Evolutionary conservation across 306 rosid species (phyloP), one percentile per base, ranked within the genome.

Genomic region (Vicia villosa): DNA sequence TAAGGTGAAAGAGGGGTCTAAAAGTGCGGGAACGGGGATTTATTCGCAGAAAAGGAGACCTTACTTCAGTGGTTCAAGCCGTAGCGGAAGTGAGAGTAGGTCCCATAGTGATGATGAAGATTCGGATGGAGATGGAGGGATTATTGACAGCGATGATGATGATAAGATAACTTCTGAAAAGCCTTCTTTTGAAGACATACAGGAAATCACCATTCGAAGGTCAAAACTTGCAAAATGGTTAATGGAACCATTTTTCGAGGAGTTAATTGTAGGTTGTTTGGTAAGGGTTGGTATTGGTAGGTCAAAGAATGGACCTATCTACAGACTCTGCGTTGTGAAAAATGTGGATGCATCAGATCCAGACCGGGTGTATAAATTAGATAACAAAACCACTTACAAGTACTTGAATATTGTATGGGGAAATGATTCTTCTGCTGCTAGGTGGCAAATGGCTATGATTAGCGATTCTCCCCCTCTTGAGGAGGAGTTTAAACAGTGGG

Each of bases 401-500:
- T 94, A 90, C 82, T 81, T 94, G 56, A 94, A 94, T 82, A 82
- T 87, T 54, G 82, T 85, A 40, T 94, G 99, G 97, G 99, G 99
- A 41, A 94, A 88, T 80, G 99, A 94, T 63, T 77, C 75, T 65
- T 84, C 95, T 38, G 91, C 96, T 63, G 95, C 97, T 2, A 91
- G 99, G 86, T 94, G 97, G 97, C 97, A 94, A 88, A 94, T 94
- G 99, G 95, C 99, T 61, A 91, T 87, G 99, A 76, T 89, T 73
- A 91, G 96, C 0, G 99, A 91, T 82, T 87, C 95, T 70, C 60
- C 63, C 1, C 97, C 99, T 4, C 69, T 60, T 4, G 96, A 94
- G 79, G 95, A 87, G 62, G 99, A 94, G 81, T 94, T 79, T 79
- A 86, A 83, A 57, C 97, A 94, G 79, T 91, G 95, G 97, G 50